These are phyloP conservation scores for Pseudomassariella vexata DNA, from an alignment of 2,329 filamentous ascomycete species.

Conservation along the genomic window DNA sequence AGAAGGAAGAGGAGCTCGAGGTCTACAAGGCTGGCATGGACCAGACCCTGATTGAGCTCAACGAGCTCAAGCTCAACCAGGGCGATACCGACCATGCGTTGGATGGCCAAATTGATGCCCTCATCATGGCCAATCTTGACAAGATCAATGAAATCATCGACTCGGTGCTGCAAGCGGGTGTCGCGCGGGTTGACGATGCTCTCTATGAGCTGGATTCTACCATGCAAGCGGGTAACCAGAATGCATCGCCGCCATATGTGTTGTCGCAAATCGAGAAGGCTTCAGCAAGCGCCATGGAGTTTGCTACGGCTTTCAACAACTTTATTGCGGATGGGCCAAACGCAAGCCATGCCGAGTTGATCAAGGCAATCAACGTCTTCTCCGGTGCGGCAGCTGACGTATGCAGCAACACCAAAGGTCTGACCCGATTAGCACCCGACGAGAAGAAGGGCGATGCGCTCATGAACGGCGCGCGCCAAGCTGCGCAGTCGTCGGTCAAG, in stretches of 20 bases:
- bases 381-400: conserved; percentile 88
- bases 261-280: conserved; percentile 97
- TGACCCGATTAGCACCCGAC: conserved; percentile 86
- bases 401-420: conserved; percentile 91
- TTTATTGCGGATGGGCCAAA: conserved; percentile 96
- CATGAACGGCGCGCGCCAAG: conserved; percentile 73
- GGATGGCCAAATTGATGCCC: conserved; percentile 84
- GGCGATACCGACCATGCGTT: conserved; percentile 73
- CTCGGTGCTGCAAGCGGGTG: conserved; percentile 87
- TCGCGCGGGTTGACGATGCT: conserved; percentile 91
- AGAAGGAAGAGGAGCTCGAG: conserved; percentile 96
- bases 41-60: conserved; percentile 86
- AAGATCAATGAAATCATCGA: conserved; percentile 98
- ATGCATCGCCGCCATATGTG: conserved; percentile 89
- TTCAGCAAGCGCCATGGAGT: conserved; percentile 89
- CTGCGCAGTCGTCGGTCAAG: conserved; percentile 80
- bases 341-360: conserved; percentile 82
- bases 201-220: conserved; percentile 95
- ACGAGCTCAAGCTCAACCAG: conserved; percentile 74
- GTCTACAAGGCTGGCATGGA: conserved; percentile 99
- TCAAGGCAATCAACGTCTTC: conserved; percentile 87
- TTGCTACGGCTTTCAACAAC: conserved; percentile 96
- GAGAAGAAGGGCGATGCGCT: conserved; percentile 91
- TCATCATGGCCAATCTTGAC: conserved; percentile 78
- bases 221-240: conserved; percentile 98